Evolutionary conservation across 2,329 filamentous ascomycete genomes (phyloP), one percentile per base, ranked within the genome.

Genomic region (Claviceps sp.): DNA sequence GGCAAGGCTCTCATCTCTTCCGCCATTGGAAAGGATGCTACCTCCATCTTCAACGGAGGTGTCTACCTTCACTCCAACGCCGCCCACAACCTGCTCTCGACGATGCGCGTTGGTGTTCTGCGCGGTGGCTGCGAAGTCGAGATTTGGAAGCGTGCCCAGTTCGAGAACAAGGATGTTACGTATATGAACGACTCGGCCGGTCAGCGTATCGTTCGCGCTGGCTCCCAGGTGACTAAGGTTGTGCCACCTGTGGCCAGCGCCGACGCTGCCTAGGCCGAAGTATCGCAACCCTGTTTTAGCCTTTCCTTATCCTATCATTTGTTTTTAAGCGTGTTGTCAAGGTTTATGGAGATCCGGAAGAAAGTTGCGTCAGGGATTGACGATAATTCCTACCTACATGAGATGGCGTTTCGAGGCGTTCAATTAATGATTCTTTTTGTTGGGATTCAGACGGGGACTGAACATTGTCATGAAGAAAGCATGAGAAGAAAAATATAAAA

Each of bases 41-140:
- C 88, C 16, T 86, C 87, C 60, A 88, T 90, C 71, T 94, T 94
- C 80, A 94, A 94, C 69, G 88, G 88, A 58, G 88, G 88, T 71
- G 85, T 94, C 56, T 94, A 94, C 74, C 80, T 85, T 67, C 88
- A 94, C 75, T 89, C 84, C 66, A 94, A 94, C 71, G 88, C 87
- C 52, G 88, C 88, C 39, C 88, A 94, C 76, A 94, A 94, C 72
- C 70, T 93, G 55, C 77, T 94, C 57, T 89, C 85, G 7, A 93
- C 87, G 59, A 93, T 93, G 87, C 80, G 88, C 60, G 83, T 93
- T 14, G 88, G 87, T 68, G 87, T 94, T 48, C 84, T 94, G 57
- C 85, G 87, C 50, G 88, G 88, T 57, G 88, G 88, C 44, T 89
- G 86, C 66, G 88, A 93, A 68, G 88, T 94, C 30, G 88, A 94